Base-by-base conservation (phyloP, 1,284 basidiomycete species). In the Phellinidium pouzarii region DNA sequence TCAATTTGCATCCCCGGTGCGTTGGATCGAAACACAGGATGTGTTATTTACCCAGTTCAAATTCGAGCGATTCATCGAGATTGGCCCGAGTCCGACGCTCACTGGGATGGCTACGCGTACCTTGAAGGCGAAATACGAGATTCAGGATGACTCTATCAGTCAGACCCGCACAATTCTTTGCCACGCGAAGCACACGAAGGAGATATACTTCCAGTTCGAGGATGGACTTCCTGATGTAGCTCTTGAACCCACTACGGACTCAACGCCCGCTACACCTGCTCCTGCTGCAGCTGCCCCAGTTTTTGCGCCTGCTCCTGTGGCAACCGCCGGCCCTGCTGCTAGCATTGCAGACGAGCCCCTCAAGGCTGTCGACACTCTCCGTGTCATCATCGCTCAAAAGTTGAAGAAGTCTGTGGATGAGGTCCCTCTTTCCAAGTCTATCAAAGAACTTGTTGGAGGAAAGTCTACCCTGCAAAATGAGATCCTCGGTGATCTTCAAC, bases 1-100 rank as follows among this genome's bases (percentile, higher is more conserved):
- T 67, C 95, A 99, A 67, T 94, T 94, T 62, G 90, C 90, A 0
- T 94, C 93, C 2, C 93, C 94, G 9, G 94, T 99, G 23, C 86
- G 94, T 53, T 98, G 95, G 95, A 99, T 99, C 64, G 91, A 98
- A 73, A 99, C 95, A 0, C 95, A 98, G 66, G 95, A 99, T 64
- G 80, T 91, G 44, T 79, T 99, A 56, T 99, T 99, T 75, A 81
- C 75, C 4, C 72, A 84, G n/a, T 96, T 84, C 76, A 76, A 80
- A 57, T 97, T 97, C 63, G 94, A 98, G 72, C 83, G 95, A 25
- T 79, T 98, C 64, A 86, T 99, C 65, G 95, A 99, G 68, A 78
- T 99, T 56, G 95, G 96, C 41, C 96, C 96, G 49, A 93, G 91
- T 8, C 95, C 96, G 2, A 97, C 94, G 2, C 80, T 99, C 55